phyloP scores from a whole-genome alignment of 768 basidiomycete species.

The Albatrellus ellisii region DNA sequence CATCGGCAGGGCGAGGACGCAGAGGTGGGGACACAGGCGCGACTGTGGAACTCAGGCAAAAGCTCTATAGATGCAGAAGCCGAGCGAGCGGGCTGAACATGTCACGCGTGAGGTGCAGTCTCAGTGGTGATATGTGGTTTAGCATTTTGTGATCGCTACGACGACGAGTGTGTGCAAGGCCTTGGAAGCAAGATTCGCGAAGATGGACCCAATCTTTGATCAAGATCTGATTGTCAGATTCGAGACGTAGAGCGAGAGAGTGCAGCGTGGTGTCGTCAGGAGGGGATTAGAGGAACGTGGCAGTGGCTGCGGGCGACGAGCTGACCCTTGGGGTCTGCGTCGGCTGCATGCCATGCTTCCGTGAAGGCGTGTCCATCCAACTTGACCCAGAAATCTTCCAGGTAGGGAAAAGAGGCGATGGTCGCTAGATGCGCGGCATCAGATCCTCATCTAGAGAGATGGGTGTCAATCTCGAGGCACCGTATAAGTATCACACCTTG shows the following conservation, averaged over 20 bases:
- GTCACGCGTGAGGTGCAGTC: constrained; percentile 15
- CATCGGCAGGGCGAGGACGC: constrained; percentile 13
- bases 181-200: constrained; percentile 9
- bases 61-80: constrained; percentile 15
- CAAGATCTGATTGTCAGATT: constrained; percentile 13
- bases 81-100: constrained; percentile 17
- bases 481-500: constrained; percentile 6
- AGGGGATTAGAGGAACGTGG: constrained; percentile 7
- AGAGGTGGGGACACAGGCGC: constrained; percentile 17
- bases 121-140: constrained; percentile 10
- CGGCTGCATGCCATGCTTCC: constrained; percentile 1
- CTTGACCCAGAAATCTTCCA: constrained; percentile 12
- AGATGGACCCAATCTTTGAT: constrained; percentile 11
- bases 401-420: constrained; percentile 8
- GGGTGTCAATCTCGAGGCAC: constrained; percentile 9
- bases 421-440: constrained; percentile 12
- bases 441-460: constrained; percentile 9
- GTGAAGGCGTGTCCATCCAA: constrained; percentile 5
- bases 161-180: constrained; percentile 9
- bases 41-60: constrained; percentile 15
- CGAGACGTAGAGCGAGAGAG: constrained; percentile 9
- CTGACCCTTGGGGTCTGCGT: constrained; percentile 5
- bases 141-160: constrained; percentile 10
- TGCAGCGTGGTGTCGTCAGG: constrained; percentile 3
- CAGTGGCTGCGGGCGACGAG: constrained; percentile 7